Evolutionary conservation across 2,329 filamentous ascomycete genomes (phyloP).

Genomic region (Zopfia rhizophila): DNA sequence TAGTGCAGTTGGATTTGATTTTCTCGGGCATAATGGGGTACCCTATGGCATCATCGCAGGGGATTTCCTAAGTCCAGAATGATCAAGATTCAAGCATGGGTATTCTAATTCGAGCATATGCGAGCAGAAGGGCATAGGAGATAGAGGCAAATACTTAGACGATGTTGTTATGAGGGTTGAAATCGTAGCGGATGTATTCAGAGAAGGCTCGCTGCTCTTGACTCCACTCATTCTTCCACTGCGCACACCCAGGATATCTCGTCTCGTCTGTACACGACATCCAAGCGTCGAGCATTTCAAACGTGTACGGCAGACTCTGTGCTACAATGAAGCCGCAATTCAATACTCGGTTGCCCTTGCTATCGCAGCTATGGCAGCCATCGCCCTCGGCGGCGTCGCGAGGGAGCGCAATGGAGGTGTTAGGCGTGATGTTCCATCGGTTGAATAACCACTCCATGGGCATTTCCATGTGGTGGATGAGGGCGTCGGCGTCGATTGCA

Average conservation of each 20-base stretch:
- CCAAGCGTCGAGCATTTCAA: constrained; percentile 44
- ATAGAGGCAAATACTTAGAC: constrained; percentile 27
- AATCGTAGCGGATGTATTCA: constrained; percentile 48
- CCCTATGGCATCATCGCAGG: constrained; percentile 49
- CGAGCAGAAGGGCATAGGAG: neutral
- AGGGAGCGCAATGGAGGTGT: constrained; percentile 56
- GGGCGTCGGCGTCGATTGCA: constrained; percentile 58
- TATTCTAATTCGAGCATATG: no score
- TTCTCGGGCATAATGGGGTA: constrained; percentile 36
- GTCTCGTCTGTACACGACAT: constrained; percentile 38
- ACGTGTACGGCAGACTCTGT: constrained; percentile 37
- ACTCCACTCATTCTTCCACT: constrained; percentile 40
- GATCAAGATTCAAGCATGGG: neutral
- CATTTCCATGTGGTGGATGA: constrained; percentile 55
- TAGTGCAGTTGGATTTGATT: constrained; percentile 36
- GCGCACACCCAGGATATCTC: constrained; percentile 37
- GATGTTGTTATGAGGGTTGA: constrained; percentile 37
- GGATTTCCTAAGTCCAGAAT: constrained; percentile 26
- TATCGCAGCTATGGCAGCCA: constrained; percentile 47
- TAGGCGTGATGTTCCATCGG: constrained; percentile 55
- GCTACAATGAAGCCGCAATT: constrained; percentile 55
- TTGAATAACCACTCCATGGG: constrained; percentile 62
- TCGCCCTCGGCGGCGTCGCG: constrained; percentile 45
- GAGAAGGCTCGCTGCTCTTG: constrained; percentile 48
- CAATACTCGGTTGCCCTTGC: constrained; percentile 44